Evolutionary conservation across 23 red algal genomes (phyloP).

Genomic region (Gracilaria vermiculophylla): DNA sequence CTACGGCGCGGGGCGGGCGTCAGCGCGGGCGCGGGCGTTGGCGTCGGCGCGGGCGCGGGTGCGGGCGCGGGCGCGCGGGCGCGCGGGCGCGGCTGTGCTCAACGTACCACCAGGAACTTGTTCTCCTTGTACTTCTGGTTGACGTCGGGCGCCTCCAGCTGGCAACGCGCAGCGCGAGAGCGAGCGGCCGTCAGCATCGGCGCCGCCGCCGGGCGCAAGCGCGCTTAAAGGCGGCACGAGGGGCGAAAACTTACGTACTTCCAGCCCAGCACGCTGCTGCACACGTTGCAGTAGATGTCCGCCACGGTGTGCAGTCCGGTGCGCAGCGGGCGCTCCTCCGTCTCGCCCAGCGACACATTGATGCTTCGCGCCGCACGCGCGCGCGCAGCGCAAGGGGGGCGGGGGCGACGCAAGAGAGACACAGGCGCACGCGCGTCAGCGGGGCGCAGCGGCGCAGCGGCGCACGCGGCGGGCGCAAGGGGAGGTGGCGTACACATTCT

Average conservation of each 20-base stretch:
- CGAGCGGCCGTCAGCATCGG: too few relatives aligned
- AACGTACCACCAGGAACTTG: conserved; percentile 91
- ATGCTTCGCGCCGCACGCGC: conserved; percentile 31
- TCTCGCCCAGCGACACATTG: conserved; percentile 82
- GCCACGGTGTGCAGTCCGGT: conserved; percentile 94
- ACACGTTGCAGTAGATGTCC: conserved; percentile 92
- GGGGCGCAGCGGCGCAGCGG: too few relatives aligned
- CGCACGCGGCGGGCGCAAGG: too few relatives aligned
- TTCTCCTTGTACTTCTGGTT: conserved; percentile 97
- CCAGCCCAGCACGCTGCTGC: conserved; percentile 85
- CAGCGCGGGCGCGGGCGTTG: background rate
- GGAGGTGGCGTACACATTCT: conserved; percentile 86
- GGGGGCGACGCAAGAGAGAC: background rate
- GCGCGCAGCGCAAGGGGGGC: background rate
- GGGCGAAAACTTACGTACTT: conserved; percentile 89
- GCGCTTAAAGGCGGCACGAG: too few relatives aligned
- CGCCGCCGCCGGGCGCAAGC: too few relatives aligned
- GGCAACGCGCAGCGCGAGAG: background rate
- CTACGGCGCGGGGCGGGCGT: background rate
- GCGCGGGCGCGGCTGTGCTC: background rate
- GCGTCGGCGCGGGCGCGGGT: background rate
- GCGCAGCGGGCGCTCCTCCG: conserved; percentile 82
- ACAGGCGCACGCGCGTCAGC: too few relatives aligned
- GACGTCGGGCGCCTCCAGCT: conserved; percentile 92
- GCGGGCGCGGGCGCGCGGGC: background rate